Base-by-base conservation (phyloP, 352 stramenopile species). In the Phytophthora chlamydospora region DNA sequence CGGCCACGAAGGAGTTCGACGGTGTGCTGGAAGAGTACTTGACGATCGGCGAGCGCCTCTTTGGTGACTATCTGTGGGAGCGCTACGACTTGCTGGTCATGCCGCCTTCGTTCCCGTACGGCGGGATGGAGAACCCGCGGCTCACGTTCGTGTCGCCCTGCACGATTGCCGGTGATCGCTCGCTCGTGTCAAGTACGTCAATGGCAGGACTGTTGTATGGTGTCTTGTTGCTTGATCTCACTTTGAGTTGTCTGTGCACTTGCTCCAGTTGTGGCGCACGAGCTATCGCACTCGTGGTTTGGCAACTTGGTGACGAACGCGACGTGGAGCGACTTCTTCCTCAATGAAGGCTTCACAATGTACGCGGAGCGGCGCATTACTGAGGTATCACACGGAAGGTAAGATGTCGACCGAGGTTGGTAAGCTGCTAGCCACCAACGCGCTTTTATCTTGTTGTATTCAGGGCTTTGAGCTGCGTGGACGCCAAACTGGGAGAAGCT, bases 61-160 rank as follows among this genome's bases (percentile, higher is more conserved):
- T 96, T 50, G 85, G 84, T 11, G 73, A 83, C n/a, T 96, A 96
- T 56, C 50, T 84, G 47, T 96, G 88, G 88, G 84, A 91, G 51
- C 80, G 76, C 8, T 96, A 96, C 59, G 87, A 94, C 53, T 56
- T 96, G 47, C 52, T 96, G 38, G 76, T 91, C 33, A 91, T 96
- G 85, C 88, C 88, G 9, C 85, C 85, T 6, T 95, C 80, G n/a
- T 97, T 97, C 56, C 87, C 89, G 0, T 99, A 99, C 71, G 97
- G 97, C 33, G 97, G 97, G n/a, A 99, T 99, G 97, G 97, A 99
- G 72, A 98, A 98, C 73, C 92, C 92, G 8, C 82, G 89, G 29
- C 76, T 97, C 34, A 97, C 91, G 9, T 98, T 91, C 46, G 69
- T 91, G 47, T 93, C 87, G 21, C 87, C 84, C 33, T 88, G 75